Conservation (phyloP, 2,329 filamentous ascomycete genomes). For the Alternaria ventricosa region DNA sequence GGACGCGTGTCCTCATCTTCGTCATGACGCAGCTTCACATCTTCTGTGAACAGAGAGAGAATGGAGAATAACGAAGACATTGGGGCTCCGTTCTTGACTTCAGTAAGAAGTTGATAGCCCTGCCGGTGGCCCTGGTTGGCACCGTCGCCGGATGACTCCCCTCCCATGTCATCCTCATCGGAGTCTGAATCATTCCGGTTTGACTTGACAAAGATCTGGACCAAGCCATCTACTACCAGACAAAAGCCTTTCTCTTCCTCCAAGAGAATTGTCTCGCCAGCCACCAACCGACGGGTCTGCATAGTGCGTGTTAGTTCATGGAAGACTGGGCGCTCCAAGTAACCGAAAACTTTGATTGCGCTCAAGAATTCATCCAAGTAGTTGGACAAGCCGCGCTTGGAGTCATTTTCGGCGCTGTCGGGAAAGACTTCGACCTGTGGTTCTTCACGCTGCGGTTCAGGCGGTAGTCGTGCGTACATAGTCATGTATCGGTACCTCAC, state of each 20-base stretch:
- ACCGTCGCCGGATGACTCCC: conserved; percentile 60
- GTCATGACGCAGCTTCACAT: conserved; percentile 78
- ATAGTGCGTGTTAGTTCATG: conserved; percentile 97
- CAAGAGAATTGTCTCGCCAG: conserved; percentile 90
- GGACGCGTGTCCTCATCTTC: conserved; percentile 65
- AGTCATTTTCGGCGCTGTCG: conserved; percentile 86
- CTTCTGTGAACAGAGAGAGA: conserved; percentile 94
- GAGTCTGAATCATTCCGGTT: conserved; percentile 58
- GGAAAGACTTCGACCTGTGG: conserved; percentile 95
- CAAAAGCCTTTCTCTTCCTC: conserved; percentile 99
- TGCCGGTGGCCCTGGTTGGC: conserved; percentile 69
- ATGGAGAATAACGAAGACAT: conserved; percentile 99
- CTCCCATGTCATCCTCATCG: conserved; percentile 56
- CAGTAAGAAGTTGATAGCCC: conserved; percentile 91
- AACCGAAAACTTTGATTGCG: conserved; percentile 98
- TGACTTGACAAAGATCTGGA: conserved; percentile 98
- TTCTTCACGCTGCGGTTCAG: conserved; percentile 94
- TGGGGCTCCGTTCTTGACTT: conserved; percentile 95
- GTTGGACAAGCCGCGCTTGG: conserved; percentile 90
- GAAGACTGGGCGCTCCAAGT: conserved; percentile 93
- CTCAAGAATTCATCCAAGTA: conserved; percentile 98
- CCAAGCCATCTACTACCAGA: conserved; percentile 91
- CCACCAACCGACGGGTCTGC: conserved; percentile 96
- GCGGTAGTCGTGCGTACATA: conserved; percentile 93
- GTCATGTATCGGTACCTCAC: conserved; percentile 95